A percentile compares a stretch with the other conserved stretches of the same genome.
Conservation (phyloP, 2,329 filamentous ascomycete species). For the Diplodia intermedia region DNA sequence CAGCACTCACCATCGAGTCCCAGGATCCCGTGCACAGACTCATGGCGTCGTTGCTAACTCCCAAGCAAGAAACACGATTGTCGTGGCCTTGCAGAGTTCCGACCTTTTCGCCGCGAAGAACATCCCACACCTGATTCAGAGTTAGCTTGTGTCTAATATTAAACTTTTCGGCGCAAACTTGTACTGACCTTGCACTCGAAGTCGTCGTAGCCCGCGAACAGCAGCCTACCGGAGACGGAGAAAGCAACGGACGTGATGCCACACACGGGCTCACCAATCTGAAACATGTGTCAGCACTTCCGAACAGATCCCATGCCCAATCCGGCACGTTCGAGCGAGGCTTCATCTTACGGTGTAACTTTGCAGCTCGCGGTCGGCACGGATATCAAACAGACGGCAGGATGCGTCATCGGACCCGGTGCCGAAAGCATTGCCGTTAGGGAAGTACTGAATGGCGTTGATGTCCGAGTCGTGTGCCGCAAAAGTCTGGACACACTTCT, state of each 20-base stretch:
- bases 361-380: conserved; percentile 82
- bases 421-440: conserved; percentile 96
- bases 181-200: conserved; percentile 96
- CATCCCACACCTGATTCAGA: conserved; percentile 86
- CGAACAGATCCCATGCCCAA: neutral
- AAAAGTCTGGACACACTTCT: conserved; percentile 98
- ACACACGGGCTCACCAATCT: conserved; percentile 97
- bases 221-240: conserved; percentile 90
- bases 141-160: conserved; percentile 36
- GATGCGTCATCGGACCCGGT: conserved; percentile 98
- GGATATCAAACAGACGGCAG: conserved; percentile 96
- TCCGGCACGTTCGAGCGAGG: conserved; percentile 4
- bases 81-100: conserved; percentile 96
- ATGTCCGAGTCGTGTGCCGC: conserved; percentile 98
- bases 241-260: conserved; percentile 98
- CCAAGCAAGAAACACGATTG: conserved; percentile 97
- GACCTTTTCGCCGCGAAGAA: conserved; percentile 94
- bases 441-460: conserved; percentile 99
- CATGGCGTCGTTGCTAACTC: conserved; percentile 98
- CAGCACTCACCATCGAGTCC: conserved; percentile 89
- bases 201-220: conserved; percentile 98
- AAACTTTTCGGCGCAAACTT: neutral
- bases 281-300: conserved; percentile 28
- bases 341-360: conserved; percentile 65
- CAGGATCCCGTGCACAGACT: conserved; percentile 99